Evolutionary conservation across 129 eudicot genomes (phyloP), one percentile per base, ranked within the genome.

Genomic region (Flaveria ramosissima): DNA sequence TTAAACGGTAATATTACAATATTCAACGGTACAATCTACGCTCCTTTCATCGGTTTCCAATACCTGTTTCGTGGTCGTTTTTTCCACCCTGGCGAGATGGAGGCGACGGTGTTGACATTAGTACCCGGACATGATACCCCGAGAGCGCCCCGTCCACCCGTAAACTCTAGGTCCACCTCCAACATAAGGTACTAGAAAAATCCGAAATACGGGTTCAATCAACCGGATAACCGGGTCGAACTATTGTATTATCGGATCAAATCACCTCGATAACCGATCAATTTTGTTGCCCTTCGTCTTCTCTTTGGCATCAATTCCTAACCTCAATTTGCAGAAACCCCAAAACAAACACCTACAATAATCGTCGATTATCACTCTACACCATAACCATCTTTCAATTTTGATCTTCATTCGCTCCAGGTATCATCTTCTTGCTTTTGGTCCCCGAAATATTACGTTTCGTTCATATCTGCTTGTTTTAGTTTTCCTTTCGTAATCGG

Each of bases 301-400:
- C 39, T 59, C 78, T 59, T 59, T 74, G 4, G 78, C 23, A 74
- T 43, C 70, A n/a, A 74, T 60, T 74, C 78, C 21, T 21, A 26
- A 14, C 41, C 39, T 19, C 55, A 21, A 7, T 41, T 74, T 11
- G 3, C 46, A 60, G 45, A 60, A 56, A 56, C 14, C 69, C 57
- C 55, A 42, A 57, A 57, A 39, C 55, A 9, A 7, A 42, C 53
- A 8, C 23, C 55, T 41, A 20, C 43, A 57, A 24, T 57, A 6
- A 59, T 5, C 42, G n/a, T 30, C 45, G 41, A 60, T 11, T 23
- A 17, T 62, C n/a, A 10, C 13, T 9, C 14, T 73, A 23, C n/a
- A 14, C 26, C 45, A 13, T 45, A 24, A 60, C 17, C 36, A 45
- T 74, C 46, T 24, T 13, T 26, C 46, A 48, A 74, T 43, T 60